A percentile compares a stretch with the other conserved stretches of the same genome.
These are phyloP conservation scores for Lycium ferocissimum DNA, from an alignment of 257 asterid genomes.

Conservation along the genomic window DNA sequence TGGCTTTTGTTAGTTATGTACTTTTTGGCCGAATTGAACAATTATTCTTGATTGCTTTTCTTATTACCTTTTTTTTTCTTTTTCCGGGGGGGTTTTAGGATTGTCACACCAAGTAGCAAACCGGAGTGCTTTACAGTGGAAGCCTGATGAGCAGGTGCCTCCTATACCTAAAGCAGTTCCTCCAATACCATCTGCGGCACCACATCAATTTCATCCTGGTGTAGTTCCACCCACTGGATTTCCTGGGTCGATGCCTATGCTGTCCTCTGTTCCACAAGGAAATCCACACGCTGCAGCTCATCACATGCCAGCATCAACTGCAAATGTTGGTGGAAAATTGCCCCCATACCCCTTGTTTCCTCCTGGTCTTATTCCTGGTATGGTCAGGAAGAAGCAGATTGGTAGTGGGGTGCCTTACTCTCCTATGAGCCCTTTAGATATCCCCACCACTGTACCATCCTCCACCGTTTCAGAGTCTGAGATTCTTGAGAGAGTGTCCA, in stretches of 20 bases:
- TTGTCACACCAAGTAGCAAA: constrained; percentile 32
- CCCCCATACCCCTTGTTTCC: constrained; percentile 91
- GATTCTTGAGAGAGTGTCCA: constrained; percentile 83
- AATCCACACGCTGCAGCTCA: constrained; percentile 52
- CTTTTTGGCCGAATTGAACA: not conserved
- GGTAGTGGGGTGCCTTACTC: constrained; percentile 99
- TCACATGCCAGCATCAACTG: constrained; percentile 39
- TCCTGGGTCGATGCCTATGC: constrained; percentile 52
- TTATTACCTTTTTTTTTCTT: not conserved
- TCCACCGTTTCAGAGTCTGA: constrained; percentile 70
- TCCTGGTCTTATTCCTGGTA: constrained; percentile 95
- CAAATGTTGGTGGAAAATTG: constrained; percentile 62
- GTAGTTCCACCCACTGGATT: constrained; percentile 58
- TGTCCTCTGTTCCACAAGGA: constrained; percentile 56
- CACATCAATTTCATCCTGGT: constrained; percentile 69
- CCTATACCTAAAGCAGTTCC: constrained; percentile 54
- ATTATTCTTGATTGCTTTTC: not conserved
- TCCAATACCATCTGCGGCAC: constrained; percentile 47
- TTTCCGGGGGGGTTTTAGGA: not conserved
- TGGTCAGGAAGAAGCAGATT: constrained; percentile 96
- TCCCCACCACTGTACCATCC: constrained; percentile 85
- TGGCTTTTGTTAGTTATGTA: not conserved
- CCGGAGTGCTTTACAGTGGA: constrained; percentile 59
- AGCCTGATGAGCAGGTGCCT: constrained; percentile 50
- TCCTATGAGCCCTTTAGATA: constrained; percentile 92